Evolutionary conservation across 768 basidiomycete species (phyloP), one percentile per base, ranked within the genome.

Genomic region (Kwoniella sp.): DNA sequence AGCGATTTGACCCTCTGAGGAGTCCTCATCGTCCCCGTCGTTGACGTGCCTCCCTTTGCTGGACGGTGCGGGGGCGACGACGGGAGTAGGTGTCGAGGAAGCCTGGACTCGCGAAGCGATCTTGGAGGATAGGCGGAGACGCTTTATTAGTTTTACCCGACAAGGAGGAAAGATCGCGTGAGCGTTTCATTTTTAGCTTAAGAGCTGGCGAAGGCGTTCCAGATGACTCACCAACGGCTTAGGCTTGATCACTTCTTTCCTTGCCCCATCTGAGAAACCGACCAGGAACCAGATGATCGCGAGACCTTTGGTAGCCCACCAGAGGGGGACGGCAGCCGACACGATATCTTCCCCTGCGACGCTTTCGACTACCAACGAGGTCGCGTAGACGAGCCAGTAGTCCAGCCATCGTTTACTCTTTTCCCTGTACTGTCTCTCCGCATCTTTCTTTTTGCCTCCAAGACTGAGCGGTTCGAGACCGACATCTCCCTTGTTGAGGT

Each of bases 311-410:
- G 52, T 26, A 5, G 23, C 34, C 12, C 22, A 64, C 47, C 55
- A 64, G 3, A 64, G 30, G 15, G 63, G 63, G 7, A 64, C 56
- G 13, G 58, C 0, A 26, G 17, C 22, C 11, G 52, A 17, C 4
- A 64, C 0, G 7, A 28, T 4, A 0, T 64, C 56, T 57, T 64
- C 47, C 17, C 55, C 56, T 25, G 58, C 12, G 12, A 28, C 1
- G 13, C 34, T 45, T 31, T 61, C 65, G 8, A 66, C 1, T 2
- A 61, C 29, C 0, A 41, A n/a, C 13, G 58, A 54, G 8, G 58
- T 60, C 17, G 41, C 30, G 48, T 45, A 66, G 4, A 66, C 28
- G 5, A 66, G 13, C 65, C 65, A 66, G 45, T 61, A 66, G 51
- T 66, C 65, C n/a, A 66, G 17, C 57, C 41, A 57, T 25, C 31